Percentiles rank a stretch among this genome's conserved stretches.
Evolutionary conservation across 139 green algal species (phyloP).

Genomic region (Cymbomonas tetramitiformis): DNA sequence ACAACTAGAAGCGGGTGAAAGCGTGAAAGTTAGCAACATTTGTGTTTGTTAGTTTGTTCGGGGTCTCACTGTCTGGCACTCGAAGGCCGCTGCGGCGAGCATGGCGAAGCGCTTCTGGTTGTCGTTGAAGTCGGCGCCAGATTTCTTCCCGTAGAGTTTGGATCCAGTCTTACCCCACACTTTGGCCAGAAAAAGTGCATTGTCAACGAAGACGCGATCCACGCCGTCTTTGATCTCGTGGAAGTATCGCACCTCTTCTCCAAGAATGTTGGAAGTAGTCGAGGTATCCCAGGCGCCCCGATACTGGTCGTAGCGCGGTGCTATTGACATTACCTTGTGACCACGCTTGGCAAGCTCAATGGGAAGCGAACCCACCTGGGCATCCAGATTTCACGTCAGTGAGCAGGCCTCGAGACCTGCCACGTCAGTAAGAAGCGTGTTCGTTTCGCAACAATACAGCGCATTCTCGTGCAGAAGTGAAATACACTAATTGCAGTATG

Average conservation of each 20-base stretch:
- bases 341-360: constrained; percentile 71
- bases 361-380: constrained; percentile 50
- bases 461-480: too few relatives aligned
- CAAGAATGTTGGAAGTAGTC: constrained; percentile 54
- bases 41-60: too few relatives aligned
- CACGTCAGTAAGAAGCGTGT: too few relatives aligned
- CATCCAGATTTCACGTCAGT: too few relatives aligned
- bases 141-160: constrained; percentile 87
- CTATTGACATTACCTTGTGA: constrained; percentile 86
- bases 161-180: constrained; percentile 80
- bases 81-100: constrained; percentile 47
- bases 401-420: too few relatives aligned
- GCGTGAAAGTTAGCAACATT: too few relatives aligned
- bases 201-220: constrained; percentile 90
- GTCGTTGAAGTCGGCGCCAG: constrained; percentile 80
- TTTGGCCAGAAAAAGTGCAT: constrained; percentile 86
- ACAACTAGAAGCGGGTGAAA: too few relatives aligned
- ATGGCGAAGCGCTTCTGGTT: constrained; percentile 91
- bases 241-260: constrained; percentile 87
- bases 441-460: too few relatives aligned
- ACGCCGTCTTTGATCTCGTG: constrained; percentile 89
- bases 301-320: constrained; percentile 91
- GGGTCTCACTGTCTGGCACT: constrained; percentile 22
- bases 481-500: too few relatives aligned
- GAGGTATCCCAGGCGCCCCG: constrained; percentile 86